phyloP scores from a whole-genome alignment of 805 yeast species.

The Wickerhamiella bombiphila region DNA sequence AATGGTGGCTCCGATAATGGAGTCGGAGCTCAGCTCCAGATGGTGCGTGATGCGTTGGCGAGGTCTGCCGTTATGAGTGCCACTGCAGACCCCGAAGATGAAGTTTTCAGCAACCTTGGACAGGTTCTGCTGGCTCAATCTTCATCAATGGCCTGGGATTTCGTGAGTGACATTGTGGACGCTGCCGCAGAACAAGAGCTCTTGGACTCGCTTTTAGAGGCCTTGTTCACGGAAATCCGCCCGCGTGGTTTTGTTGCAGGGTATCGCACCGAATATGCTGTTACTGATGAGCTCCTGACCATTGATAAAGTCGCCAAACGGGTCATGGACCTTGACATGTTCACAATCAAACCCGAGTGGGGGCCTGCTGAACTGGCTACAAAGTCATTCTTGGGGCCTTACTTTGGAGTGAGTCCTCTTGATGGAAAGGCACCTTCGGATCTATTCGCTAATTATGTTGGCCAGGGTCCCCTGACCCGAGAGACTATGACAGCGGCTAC shows the following conservation, averaged over 20 bases:
- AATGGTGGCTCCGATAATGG: constrained; percentile 8
- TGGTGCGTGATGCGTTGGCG: constrained; percentile 6
- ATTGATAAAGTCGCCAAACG: constrained; percentile 48
- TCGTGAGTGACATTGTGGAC: background rate
- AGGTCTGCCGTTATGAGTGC: constrained; percentile 13
- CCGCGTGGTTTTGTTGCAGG: background rate
- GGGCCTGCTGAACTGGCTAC: constrained; percentile 29
- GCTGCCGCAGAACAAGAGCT: background rate
- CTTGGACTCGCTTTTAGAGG: background rate
- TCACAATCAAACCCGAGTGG: constrained; percentile 26
- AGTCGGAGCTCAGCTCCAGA: constrained; percentile 5
- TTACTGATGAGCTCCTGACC: background rate
- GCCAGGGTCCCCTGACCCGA: constrained; percentile 13
- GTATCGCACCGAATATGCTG: background rate
- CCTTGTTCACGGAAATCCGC: background rate
- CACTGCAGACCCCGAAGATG: constrained; percentile 14
- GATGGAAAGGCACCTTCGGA: background rate
- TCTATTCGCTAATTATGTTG: constrained; percentile 11
- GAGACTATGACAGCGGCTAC: constrained; percentile 6
- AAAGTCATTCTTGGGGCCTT: constrained; percentile 26
- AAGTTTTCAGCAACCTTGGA: constrained; percentile 6
- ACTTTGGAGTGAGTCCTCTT: constrained; percentile 3
- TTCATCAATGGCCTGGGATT: constrained; percentile 1
- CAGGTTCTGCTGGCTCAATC: constrained; percentile 2
- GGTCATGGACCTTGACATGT: constrained; percentile 46